Percentiles rank a stretch among this genome's conserved stretches.
Conservation (phyloP, 2,329 filamentous ascomycete genomes). For the Aspergillus pseudoglaucus region DNA sequence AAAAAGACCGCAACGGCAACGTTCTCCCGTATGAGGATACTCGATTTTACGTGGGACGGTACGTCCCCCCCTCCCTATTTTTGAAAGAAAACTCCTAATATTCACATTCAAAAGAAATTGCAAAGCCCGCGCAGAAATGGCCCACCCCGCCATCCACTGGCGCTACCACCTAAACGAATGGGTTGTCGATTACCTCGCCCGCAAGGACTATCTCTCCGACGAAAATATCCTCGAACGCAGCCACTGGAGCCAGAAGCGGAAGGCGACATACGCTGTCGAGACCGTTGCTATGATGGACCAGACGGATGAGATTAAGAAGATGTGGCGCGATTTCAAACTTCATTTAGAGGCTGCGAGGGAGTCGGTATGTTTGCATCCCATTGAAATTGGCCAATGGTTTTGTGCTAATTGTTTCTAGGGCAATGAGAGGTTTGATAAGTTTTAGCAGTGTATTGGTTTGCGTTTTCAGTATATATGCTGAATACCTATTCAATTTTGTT, state of each 20-base stretch:
- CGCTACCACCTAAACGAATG: slow-evolving; percentile 65
- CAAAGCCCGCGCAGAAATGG: slow-evolving; percentile 59
- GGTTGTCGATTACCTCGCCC: slow-evolving; percentile 57
- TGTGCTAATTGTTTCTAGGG: background rate
- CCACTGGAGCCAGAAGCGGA: slow-evolving; percentile 54
- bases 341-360: slow-evolving; percentile 55
- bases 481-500: slow-evolving; percentile 1
- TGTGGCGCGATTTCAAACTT: slow-evolving; percentile 62
- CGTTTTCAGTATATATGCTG: background rate
- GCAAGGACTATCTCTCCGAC: slow-evolving; percentile 52
- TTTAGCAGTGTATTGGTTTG: background rate
- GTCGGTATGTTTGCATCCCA: slow-evolving; percentile 28
- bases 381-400: background rate
- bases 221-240: slow-evolving; percentile 56
- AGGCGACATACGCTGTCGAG: slow-evolving; percentile 54
- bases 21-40: slow-evolving; percentile 38
- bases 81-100: background rate
- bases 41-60: slow-evolving; percentile 50
- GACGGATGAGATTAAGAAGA: slow-evolving; percentile 50
- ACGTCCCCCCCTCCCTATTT: slow-evolving; percentile 7
- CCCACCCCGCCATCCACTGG: slow-evolving; percentile 71
- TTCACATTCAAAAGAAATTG: slow-evolving; percentile 40
- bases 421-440: background rate
- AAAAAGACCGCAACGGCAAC: slow-evolving; percentile 41
- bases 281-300: slow-evolving; percentile 60